These are phyloP conservation scores for Colletotrichum brevisporum DNA, from an alignment of 2,329 filamentous ascomycete species.

Conservation along the genomic window DNA sequence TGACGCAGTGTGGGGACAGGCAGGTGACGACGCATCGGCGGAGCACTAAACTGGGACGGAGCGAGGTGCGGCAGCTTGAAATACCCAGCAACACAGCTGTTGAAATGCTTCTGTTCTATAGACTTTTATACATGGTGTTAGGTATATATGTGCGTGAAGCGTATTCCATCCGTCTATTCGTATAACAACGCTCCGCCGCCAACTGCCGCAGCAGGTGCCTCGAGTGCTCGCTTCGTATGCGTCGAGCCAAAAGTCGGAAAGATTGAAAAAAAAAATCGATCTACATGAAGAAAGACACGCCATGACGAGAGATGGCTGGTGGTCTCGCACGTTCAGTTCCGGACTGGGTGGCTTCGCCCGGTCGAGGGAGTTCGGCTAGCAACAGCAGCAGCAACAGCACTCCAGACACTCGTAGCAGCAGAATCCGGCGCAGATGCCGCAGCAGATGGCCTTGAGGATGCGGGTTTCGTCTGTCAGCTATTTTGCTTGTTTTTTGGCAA, in stretches of 20 bases:
- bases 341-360: no score
- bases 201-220: not conserved
- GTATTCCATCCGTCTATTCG: not conserved
- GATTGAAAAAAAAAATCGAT: not conserved
- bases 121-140: constrained; percentile 13
- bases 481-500: not conserved
- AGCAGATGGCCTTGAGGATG: constrained; percentile 53
- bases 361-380: not conserved
- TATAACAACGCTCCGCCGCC: not conserved
- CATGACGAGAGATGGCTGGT: no score
- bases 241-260: not conserved
- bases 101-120: constrained; percentile 6
- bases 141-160: constrained; percentile 36
- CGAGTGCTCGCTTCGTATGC: constrained; percentile 1
- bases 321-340: no score
- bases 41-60: not conserved
- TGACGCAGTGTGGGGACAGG: not conserved
- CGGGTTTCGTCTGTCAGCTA: constrained; percentile 23
- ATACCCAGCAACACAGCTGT: constrained; percentile 22
- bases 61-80: constrained; percentile 1
- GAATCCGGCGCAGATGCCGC: constrained; percentile 56
- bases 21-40: not conserved
- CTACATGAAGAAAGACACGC: not conserved
- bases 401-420: constrained; percentile 55
- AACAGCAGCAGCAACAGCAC: constrained; percentile 48